Evolutionary conservation across 345 rosid genomes (phyloP), one percentile per base, ranked within the genome.

Genomic region (Ricinus communis): DNA sequence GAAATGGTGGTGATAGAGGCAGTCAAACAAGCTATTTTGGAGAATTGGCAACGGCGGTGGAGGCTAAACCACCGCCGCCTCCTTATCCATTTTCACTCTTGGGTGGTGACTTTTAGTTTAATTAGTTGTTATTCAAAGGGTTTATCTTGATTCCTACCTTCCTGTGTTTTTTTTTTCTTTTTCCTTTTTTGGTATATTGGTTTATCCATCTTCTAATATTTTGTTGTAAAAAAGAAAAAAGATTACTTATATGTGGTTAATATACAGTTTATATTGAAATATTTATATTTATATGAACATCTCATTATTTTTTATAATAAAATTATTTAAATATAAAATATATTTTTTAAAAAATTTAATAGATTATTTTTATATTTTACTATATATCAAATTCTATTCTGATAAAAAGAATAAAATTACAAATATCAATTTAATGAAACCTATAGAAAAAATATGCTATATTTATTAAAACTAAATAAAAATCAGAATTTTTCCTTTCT

Each of bases 61-160:
- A 84, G 74, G 57, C 73, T 5, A 72, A 73, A 65, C 80, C 79
- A 41, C 75, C 87, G 22, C 86, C 83, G 72, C 87, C 94, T 74
- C 87, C 94, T 86, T 87, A 88, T 88, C 97, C 97, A 58, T 91
- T 91, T 81, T 87, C 92, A 18, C 74, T 91, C 60, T 83, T 91
- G 50, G 94, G 85, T 47, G 88, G 92, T 78, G 92, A 87, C 69
- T 88, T 84, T 86, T 85, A 82, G 61, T 30, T 61, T 43, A 43
- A 11, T 43, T 43, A 12, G 85, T 54, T 76, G 53, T 27, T 72
- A 24, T 40, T 69, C 76, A 72, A 74, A 54, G 54, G 74, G 71
- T 56, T 66, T 71, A 66, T 77, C 63, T 70, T 76, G 63, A 49
- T 66, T 79, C 82, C 65, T 73, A 67, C 30, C 68, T 74, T 41